Conservation (phyloP, 2,329 filamentous ascomycete species). For the Diaporthe sp. region DNA sequence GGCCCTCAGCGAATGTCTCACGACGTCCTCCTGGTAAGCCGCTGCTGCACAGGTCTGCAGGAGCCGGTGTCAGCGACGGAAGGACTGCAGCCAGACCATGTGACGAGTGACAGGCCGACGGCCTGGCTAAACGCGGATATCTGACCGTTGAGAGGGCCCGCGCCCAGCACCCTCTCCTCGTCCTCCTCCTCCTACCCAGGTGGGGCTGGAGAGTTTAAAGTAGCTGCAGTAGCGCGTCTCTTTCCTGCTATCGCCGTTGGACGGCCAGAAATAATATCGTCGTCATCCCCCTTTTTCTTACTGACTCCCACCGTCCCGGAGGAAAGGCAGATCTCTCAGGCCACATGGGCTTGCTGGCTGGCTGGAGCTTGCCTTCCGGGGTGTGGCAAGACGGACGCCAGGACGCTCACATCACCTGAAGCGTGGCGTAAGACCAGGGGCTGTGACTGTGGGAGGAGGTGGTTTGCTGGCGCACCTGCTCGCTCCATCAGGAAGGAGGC, state of each 20-base stretch:
- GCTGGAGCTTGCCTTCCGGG: neutral
- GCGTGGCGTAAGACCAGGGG: conserved; percentile 13
- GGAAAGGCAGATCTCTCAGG: neutral
- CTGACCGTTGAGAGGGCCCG: conserved; percentile 31
- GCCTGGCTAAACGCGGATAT: conserved; percentile 14
- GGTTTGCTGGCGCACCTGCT: neutral
- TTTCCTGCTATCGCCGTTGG: conserved; percentile 23
- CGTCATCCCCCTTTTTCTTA: neutral
- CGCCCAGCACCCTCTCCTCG: neutral
- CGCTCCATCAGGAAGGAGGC: neutral
- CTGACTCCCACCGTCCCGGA: neutral
- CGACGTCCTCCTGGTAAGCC: neutral
- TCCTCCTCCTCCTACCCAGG: conserved; percentile 1
- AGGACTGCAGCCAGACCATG: neutral
- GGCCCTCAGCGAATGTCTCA: neutral
- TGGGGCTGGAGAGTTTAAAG: conserved; percentile 36
- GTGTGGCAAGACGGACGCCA: conserved; percentile 9
- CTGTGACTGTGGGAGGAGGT: neutral
- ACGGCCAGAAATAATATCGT: conserved; percentile 24
- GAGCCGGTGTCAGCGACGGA: conserved; percentile 1
- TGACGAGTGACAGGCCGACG: neutral
- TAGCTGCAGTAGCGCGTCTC: conserved; percentile 37
- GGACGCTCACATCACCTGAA: conserved; percentile 24
- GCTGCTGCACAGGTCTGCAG: neutral
- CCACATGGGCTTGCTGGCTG: neutral